Percentiles rank a stretch among this genome's conserved stretches.
These are phyloP conservation scores for Suaeda aralocaspica DNA, from an alignment of 148 eudicot species.

Conservation along the genomic window DNA sequence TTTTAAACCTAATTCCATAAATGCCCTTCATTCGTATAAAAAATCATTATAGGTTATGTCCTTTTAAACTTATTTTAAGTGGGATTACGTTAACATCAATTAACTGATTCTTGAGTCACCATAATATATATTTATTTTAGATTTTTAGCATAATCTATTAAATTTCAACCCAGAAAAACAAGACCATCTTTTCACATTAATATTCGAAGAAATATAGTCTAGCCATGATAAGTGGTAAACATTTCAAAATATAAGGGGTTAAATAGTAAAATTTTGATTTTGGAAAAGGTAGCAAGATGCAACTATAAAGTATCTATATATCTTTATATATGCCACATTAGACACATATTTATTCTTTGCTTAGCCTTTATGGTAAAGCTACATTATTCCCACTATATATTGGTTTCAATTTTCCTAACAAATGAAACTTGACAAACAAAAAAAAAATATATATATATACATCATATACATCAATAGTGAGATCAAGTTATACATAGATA, in stretches of 20 bases:
- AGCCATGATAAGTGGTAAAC: too few relatives aligned
- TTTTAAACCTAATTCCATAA: neutral
- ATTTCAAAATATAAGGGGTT: neutral
- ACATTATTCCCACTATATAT: conserved; percentile 20
- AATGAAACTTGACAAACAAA: neutral
- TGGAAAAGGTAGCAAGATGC: neutral
- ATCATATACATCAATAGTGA: too few relatives aligned
- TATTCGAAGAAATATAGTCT: too few relatives aligned
- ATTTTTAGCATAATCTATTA: too few relatives aligned
- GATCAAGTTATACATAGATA: neutral
- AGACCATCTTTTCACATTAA: too few relatives aligned
- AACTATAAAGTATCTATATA: conserved; percentile 1
- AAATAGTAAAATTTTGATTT: neutral
- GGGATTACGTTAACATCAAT: too few relatives aligned
- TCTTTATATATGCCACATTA: conserved; percentile 12
- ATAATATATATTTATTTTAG: too few relatives aligned
- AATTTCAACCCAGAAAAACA: too few relatives aligned
- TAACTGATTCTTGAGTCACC: too few relatives aligned
- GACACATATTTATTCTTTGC: conserved; percentile 23
- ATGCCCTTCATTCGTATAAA: neutral
- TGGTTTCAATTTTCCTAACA: neutral
- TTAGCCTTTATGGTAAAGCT: conserved; percentile 21
- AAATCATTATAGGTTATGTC: too few relatives aligned
- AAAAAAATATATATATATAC: neutral
- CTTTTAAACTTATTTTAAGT: too few relatives aligned